Base-by-base conservation (phyloP, 169 alveolate genomes). In the Eimeria acervulina region DNA sequence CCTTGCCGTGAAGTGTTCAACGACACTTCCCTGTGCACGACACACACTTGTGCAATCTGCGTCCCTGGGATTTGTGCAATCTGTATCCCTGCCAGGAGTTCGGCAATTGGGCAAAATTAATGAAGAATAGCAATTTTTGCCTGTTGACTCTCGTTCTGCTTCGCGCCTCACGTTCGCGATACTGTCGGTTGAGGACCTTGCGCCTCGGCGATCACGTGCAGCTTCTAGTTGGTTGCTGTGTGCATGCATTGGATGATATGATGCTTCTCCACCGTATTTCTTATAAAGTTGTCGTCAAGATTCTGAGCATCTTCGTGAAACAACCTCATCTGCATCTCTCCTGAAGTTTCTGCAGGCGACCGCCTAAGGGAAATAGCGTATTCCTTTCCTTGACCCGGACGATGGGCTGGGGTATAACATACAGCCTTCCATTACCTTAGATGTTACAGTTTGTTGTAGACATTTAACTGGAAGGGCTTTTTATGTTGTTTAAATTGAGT, bases 121-220 rank as follows among this genome's bases (percentile, higher is more conserved):
- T 6, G 78, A 13, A 3, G 6, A 68, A 12, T 38, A 72, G 13
- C 36, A n/a, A 36, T 2, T 33, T 36, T 36, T 10, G 52, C 1
- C 3, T 31, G 12, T 36, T 17, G 0, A 28, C 28, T 5, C n/a
- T 72, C 31, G 47, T 72, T 19, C 31, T 72, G 83, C 47, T 33
- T 17, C 51, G 31, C 31, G 83, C 47, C 12, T 33, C 19, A 15
- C 2, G 28, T 47, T 28, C 52, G 28, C 33, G 52, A 72, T 47
- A 72, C 31, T 72, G 42, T 21, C 3, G 68, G n/a, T n/a, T n/a
- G n/a, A n/a, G n/a, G n/a, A n/a, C n/a, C 42, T 36, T 47, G 19
- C 83, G 15, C 51, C 52, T 31, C 47, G 83, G 83, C 51, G 83
- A 72, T 72, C 51, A 31, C 83, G 51, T 72, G 83, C 83, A 72